phyloP scores from a whole-genome alignment of 1,139 yeast genomes.

The Candida neerlandica region DNA sequence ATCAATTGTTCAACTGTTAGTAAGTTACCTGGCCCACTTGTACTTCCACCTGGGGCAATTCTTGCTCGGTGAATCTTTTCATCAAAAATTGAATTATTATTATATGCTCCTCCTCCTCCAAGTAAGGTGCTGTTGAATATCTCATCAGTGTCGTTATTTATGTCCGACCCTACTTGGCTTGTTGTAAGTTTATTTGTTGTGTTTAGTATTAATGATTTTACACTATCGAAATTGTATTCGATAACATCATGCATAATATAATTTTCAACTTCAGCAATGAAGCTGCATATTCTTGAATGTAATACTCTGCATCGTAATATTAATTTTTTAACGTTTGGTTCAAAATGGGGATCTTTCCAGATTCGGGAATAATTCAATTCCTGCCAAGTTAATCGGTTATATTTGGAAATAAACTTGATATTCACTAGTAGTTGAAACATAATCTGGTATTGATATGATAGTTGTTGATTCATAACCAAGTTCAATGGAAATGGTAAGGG shows the following conservation, averaged over 20 bases:
- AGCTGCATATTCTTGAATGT: slow-evolving; percentile 64
- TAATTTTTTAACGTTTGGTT: slow-evolving; percentile 53
- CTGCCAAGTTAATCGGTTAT: slow-evolving; percentile 70
- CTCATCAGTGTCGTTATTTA: slow-evolving; percentile 6
- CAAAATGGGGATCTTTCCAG: slow-evolving; percentile 59
- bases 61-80: slow-evolving; percentile 22
- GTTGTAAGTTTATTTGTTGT: slow-evolving; percentile 18
- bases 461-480: slow-evolving; percentile 68
- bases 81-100: slow-evolving; percentile 32
- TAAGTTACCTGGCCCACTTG: slow-evolving; percentile 2
- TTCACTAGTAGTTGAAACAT: slow-evolving; percentile 72
- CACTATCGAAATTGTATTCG: slow-evolving; percentile 53
- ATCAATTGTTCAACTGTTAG: slow-evolving; percentile 56
- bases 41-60: background rate
- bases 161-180: slow-evolving; percentile 10
- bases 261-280: slow-evolving; percentile 56
- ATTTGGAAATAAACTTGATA: slow-evolving; percentile 61
- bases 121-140: slow-evolving; percentile 8
- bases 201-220: slow-evolving; percentile 30
- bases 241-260: slow-evolving; percentile 65
- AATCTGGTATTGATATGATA: slow-evolving; percentile 77
- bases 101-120: slow-evolving; percentile 14
- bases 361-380: slow-evolving; percentile 67
- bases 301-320: slow-evolving; percentile 57
- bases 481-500: slow-evolving; percentile 86